Percentiles rank a stretch among this genome's conserved stretches.
These are phyloP conservation scores for Arctostaphylos glauca DNA, from an alignment of 148 eudicot genomes.

Conservation along the genomic window DNA sequence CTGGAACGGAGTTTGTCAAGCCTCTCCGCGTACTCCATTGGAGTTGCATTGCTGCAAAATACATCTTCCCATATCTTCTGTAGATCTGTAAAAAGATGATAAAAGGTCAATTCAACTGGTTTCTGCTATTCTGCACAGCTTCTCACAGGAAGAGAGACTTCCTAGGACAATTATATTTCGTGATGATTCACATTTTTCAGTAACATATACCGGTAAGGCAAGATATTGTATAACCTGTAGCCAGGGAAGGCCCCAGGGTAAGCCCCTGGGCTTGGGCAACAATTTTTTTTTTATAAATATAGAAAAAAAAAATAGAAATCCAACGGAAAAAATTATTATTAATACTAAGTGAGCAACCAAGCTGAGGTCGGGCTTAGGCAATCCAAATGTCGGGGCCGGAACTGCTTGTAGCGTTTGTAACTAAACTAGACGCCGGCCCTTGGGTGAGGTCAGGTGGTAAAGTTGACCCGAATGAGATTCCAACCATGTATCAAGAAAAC, in stretches of 20 bases:
- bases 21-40: slow-evolving; percentile 50
- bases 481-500: neutral
- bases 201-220: neutral
- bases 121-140: neutral
- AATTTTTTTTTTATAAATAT: no score
- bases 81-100: slow-evolving; percentile 45
- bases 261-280: no score
- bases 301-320: no score
- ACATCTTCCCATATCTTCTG: slow-evolving; percentile 64
- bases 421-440: neutral
- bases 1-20: slow-evolving; percentile 48
- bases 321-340: no score
- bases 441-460: neutral
- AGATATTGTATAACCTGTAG: neutral
- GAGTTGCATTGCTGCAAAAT: slow-evolving; percentile 57
- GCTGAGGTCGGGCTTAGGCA: no score
- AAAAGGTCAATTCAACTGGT: slow-evolving; percentile 1
- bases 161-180: neutral
- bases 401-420: neutral
- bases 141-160: neutral
- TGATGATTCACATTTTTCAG: neutral
- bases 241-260: no score
- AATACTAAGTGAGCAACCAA: no score
- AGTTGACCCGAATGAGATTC: neutral
- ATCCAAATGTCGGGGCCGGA: no score